Evolutionary conservation across 1,284 basidiomycete genomes (phyloP).

Genomic region (Fomitiporia mediterranea): DNA sequence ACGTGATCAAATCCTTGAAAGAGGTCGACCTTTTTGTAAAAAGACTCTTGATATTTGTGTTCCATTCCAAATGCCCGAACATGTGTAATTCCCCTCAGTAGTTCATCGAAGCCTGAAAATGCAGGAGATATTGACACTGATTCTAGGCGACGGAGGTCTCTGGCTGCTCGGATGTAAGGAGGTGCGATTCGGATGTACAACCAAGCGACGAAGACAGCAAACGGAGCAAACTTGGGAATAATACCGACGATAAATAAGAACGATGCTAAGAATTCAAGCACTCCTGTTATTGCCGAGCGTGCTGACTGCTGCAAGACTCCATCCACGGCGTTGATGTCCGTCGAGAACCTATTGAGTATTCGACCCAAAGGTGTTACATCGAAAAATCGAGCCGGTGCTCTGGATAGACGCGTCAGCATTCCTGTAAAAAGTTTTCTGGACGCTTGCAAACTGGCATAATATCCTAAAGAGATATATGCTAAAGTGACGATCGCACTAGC

Average conservation of each 20-base stretch:
- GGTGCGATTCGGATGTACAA: slow-evolving; percentile 69
- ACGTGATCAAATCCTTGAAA: slow-evolving; percentile 70
- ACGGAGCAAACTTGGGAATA: slow-evolving; percentile 65
- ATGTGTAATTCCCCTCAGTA: slow-evolving; percentile 70
- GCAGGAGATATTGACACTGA: slow-evolving; percentile 63
- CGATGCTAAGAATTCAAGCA: slow-evolving; percentile 60
- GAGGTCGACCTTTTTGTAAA: slow-evolving; percentile 74
- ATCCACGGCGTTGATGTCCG: slow-evolving; percentile 75
- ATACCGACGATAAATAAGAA: slow-evolving; percentile 61
- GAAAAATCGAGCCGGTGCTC: slow-evolving; percentile 63
- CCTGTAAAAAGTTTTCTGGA: slow-evolving; percentile 53
- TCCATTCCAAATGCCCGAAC: slow-evolving; percentile 84
- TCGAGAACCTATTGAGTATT: slow-evolving; percentile 75
- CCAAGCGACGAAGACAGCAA: slow-evolving; percentile 65
- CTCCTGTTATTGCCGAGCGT: slow-evolving; percentile 49
- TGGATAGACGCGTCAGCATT: slow-evolving; percentile 50
- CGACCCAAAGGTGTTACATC: slow-evolving; percentile 67
- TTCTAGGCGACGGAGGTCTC: slow-evolving; percentile 71
- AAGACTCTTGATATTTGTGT: slow-evolving; percentile 63
- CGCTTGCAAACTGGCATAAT: slow-evolving; percentile 62
- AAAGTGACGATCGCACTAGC: slow-evolving; percentile 50
- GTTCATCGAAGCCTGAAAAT: slow-evolving; percentile 74
- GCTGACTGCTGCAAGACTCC: slow-evolving; percentile 55
- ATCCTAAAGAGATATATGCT: slow-evolving; percentile 55
- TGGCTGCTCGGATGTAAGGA: slow-evolving; percentile 61